A percentile compares a stretch with the other conserved stretches of the same genome.
Evolutionary conservation across 768 basidiomycete species (phyloP).

Genomic region (Boletus eberwhitei): DNA sequence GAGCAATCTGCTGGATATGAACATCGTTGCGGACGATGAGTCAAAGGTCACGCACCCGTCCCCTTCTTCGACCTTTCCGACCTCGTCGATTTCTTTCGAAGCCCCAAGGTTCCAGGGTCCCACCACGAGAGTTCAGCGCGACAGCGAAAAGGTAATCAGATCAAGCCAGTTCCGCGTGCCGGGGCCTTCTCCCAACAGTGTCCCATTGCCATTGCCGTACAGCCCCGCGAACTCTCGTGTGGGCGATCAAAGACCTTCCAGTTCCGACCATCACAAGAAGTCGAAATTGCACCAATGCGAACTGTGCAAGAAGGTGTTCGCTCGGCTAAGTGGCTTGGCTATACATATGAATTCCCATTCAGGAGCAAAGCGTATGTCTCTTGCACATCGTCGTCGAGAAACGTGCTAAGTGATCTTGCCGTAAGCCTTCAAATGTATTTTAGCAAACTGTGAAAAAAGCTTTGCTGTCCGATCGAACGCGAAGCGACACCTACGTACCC

Average conservation of each 20-base stretch:
- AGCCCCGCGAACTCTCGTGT: neutral
- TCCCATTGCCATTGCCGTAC: too few species aligned
- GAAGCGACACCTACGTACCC: slow-evolving; percentile 73
- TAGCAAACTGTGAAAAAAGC: slow-evolving; percentile 57
- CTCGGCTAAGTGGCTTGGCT: slow-evolving; percentile 47
- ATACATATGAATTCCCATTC: slow-evolving; percentile 55
- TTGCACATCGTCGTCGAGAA: neutral
- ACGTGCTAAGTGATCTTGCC: slow-evolving; percentile 5
- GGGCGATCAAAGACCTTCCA: slow-evolving; percentile 10
- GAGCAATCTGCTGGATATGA: slow-evolving; percentile 14
- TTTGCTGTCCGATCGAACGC: slow-evolving; percentile 82
- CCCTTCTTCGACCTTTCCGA: neutral
- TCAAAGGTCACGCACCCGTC: slow-evolving; percentile 7
- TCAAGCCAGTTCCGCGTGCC: too few species aligned
- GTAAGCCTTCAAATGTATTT: slow-evolving; percentile 43
- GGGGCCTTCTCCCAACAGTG: too few species aligned
- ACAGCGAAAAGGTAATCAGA: too few species aligned
- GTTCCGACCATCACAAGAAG: slow-evolving; percentile 29
- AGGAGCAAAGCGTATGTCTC: slow-evolving; percentile 45
- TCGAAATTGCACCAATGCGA: slow-evolving; percentile 49
- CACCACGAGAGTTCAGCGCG: too few species aligned
- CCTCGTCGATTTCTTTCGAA: slow-evolving; percentile 1
- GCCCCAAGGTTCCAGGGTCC: slow-evolving; percentile 17
- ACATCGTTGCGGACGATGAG: slow-evolving; percentile 16
- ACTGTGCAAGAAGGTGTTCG: slow-evolving; percentile 44